Base-by-base conservation (phyloP, 495 filamentous ascomycete genomes). In the Astrocystis sublimbata region DNA sequence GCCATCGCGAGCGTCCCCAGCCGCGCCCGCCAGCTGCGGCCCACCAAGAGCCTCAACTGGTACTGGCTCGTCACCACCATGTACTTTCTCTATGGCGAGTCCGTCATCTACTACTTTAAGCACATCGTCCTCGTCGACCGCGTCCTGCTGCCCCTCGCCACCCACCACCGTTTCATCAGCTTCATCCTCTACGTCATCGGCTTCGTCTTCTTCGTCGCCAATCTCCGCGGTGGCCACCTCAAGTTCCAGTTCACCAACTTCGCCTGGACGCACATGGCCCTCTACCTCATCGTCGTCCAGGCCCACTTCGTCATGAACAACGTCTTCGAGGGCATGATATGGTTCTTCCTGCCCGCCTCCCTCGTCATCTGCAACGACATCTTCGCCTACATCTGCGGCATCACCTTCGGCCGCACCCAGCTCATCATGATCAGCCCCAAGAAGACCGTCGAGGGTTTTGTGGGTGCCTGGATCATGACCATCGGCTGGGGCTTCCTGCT, bases 261-360 rank as follows among this genome's bases (percentile, higher is more conserved):
- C 71, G 96, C 91, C 49, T 98, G 96, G 96, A 97, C 94, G 2
- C 96, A 99, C 74, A 97, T 99, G 92, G 96, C 96, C 2, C 84
- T 99, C 31, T 97, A 96, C 80, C 78, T 99, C 69, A 97, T 99
- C 66, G 92, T 97, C 24, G 92, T 97, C 12, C 96, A 99, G 74
- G 92, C 96, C 23, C 96, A 99, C 75, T 99, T 99, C 71, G 92
- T 99, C 75, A 97, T 99, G 90, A 98, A 99, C 81, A 99, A 98
- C 76, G 88, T 98, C 62, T 93, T 99, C 74, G 96, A 99, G 78
- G 96, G 96, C 76, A 92, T 99, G 91, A 94, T 99, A 73, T 99
- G 96, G 96, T 98, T 99, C 83, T 97, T 99, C 84, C 81, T 99
- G 46, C 96, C 96, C 2, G 93, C 92, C 3, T 89, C 90, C 28